Conservation (phyloP, 139 green algal genomes). For the Picochlorum sp. region DNA sequence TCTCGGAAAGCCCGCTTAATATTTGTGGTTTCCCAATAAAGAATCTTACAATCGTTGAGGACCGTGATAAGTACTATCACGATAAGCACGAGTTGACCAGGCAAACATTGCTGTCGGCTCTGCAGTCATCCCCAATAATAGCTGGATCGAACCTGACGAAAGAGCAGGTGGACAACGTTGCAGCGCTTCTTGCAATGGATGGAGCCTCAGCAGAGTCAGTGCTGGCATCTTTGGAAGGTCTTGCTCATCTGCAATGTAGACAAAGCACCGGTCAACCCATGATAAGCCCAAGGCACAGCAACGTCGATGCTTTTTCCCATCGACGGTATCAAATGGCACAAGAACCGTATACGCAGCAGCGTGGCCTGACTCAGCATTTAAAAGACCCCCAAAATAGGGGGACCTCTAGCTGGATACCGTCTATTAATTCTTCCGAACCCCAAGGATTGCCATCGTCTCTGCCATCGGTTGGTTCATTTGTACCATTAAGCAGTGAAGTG, state of each 20-base stretch:
- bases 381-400: too few relatives aligned
- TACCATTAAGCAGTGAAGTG: too few relatives aligned
- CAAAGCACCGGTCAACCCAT: background rate
- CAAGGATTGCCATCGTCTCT: too few relatives aligned
- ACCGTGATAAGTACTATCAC: constrained; percentile 25
- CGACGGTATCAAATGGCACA: too few relatives aligned
- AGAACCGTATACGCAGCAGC: too few relatives aligned
- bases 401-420: too few relatives aligned
- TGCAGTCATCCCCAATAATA: background rate
- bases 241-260: too few relatives aligned
- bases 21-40: constrained; percentile 28
- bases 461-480: too few relatives aligned
- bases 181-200: constrained; percentile 21
- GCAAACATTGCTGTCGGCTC: constrained; percentile 9
- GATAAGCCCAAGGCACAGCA: background rate
- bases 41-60: constrained; percentile 30
- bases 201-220: constrained; percentile 14
- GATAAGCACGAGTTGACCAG: constrained; percentile 21
- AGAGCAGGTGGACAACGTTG: constrained; percentile 23
- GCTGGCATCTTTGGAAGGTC: background rate
- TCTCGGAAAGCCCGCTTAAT: constrained; percentile 14
- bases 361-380: too few relatives aligned
- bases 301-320: too few relatives aligned
- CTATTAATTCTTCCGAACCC: too few relatives aligned
- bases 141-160: background rate